Base-by-base conservation (phyloP, 495 filamentous ascomycete species). In the Annulohypoxylon moriforme region DNA sequence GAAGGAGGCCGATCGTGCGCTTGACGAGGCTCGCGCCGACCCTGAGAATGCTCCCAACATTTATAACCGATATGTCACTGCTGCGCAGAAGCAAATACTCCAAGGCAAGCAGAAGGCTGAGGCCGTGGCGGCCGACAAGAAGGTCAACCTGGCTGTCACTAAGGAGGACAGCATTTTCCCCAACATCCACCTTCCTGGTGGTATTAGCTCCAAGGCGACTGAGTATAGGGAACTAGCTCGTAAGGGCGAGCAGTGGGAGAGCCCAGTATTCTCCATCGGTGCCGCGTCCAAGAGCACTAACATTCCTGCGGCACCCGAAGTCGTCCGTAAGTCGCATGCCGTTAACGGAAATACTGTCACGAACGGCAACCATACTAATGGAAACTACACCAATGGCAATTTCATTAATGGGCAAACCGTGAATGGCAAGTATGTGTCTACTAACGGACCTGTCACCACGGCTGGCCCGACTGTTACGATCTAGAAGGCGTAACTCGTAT, bases 211-310 rank as follows among this genome's bases (percentile, higher is more conserved):
- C 82, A 98, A 97, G 87, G 95, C 96, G 18, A 97, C 95, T 59
- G 92, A 97, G 80, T 98, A 95, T 85, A 93, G 89, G 79, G 89
- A 98, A 46, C 84, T 97, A 40, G 93, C 96, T 13, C 82, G 84
- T 60, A 94, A 93, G 85, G 96, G 96, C 55, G 91, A 98, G 72
- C 90, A 90, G 79, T 99, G 96, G 96, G 91, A 97, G 82, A 95
- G 91, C 29, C 94, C 96, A 31, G 89, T 99, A 75, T 99, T 99
- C 85, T 90, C 87, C 74, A 90, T 98, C 68, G 96, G 96, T 58
- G 84, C 80, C n/a, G 93, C 95, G 6, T 74, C 85, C 4, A 89
- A 91, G 81, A 91, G 92, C 13, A 83, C 80, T 34, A 86, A 91
- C 74, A 87, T 98, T 49, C 92, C 94, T 4, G 73, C 81, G 55